phyloP scores from a whole-genome alignment of 2,329 filamentous ascomycete genomes.

The Cytospora schulzeri region DNA sequence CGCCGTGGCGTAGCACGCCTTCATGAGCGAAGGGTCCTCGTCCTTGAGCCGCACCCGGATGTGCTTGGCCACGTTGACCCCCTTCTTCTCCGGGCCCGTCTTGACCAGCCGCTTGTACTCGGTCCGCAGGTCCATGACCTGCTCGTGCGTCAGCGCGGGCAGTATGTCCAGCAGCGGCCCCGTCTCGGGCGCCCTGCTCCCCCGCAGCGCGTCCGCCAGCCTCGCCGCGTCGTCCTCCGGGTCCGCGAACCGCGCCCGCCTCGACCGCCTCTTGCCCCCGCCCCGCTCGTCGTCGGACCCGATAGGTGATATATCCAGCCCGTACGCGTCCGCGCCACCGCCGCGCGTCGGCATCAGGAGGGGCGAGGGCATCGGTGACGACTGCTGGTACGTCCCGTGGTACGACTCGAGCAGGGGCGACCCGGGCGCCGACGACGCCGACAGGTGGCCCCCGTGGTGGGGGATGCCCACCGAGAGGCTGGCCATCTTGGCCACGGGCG shows the following conservation, averaged over 20 bases:
- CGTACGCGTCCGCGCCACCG: conserved; percentile 50
- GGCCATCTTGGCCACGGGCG: conserved; percentile 54
- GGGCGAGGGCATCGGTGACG: conserved; percentile 92
- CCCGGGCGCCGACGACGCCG: conserved; percentile 61
- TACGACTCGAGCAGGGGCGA: conserved; percentile 92
- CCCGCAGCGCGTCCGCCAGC: conserved; percentile 74
- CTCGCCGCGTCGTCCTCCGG: conserved; percentile 75
- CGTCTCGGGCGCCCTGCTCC: conserved; percentile 66
- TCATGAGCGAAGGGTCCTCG: conserved; percentile 76
- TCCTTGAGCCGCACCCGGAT: conserved; percentile 77
- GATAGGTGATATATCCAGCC: conserved; percentile 55
- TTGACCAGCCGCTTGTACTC: conserved; percentile 93
- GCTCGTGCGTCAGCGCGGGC: conserved; percentile 80
- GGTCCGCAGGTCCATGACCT: conserved; percentile 80
- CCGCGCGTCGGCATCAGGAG: conserved; percentile 57
- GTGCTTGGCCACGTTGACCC: conserved; percentile 84
- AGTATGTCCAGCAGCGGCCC: conserved; percentile 79
- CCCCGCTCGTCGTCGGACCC: conserved; percentile 52
- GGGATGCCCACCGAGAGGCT: conserved; percentile 53
- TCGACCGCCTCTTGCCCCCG: conserved; percentile 49
- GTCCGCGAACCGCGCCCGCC: conserved; percentile 81
- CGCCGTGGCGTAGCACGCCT: conserved; percentile 87
- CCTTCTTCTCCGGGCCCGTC: conserved; percentile 69
- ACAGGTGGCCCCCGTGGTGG: conserved; percentile 43
- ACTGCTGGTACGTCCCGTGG: conserved; percentile 88